Evolutionary conservation across 768 basidiomycete species (phyloP).

Genomic region (Tulasnella sp.): DNA sequence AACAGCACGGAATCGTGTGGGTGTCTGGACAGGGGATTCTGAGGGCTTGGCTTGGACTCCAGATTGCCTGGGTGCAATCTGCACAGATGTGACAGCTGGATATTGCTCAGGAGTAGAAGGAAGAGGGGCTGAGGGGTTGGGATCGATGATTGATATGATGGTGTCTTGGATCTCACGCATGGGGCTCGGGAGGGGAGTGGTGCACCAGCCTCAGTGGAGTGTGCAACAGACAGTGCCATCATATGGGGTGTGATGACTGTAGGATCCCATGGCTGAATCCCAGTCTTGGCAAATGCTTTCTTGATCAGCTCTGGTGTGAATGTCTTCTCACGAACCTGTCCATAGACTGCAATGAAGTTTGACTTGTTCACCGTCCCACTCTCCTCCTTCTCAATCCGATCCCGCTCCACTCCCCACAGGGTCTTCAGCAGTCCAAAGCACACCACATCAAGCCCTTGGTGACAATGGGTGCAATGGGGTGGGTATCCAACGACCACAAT

Average conservation of each 20-base stretch:
- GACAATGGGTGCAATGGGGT: slow-evolving; percentile 15
- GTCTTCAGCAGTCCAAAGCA: slow-evolving; percentile 34
- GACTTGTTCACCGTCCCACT: slow-evolving; percentile 19
- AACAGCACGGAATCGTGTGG: background rate
- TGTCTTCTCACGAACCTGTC: slow-evolving; percentile 20
- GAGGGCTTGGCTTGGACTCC: background rate
- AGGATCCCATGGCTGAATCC: background rate
- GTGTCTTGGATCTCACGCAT: no score
- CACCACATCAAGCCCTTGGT: slow-evolving; percentile 36
- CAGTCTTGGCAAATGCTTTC: slow-evolving; percentile 23
- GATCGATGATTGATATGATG: no score
- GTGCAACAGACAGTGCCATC: background rate
- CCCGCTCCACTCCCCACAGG: slow-evolving; percentile 16
- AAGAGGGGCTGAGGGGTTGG: no score
- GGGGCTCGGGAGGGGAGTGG: no score
- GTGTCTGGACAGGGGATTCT: background rate
- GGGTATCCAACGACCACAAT: slow-evolving; percentile 2
- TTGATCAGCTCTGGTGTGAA: slow-evolving; percentile 23
- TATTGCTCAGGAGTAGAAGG: no score
- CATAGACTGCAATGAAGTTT: slow-evolving; percentile 24
- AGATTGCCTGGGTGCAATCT: no score
- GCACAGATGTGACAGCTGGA: no score
- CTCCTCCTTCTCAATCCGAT: slow-evolving; percentile 13
- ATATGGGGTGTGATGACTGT: background rate
- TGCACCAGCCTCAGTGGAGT: no score